Base-by-base conservation (phyloP, 805 yeast species). In the Saccharomycopsis fermentans region DNA sequence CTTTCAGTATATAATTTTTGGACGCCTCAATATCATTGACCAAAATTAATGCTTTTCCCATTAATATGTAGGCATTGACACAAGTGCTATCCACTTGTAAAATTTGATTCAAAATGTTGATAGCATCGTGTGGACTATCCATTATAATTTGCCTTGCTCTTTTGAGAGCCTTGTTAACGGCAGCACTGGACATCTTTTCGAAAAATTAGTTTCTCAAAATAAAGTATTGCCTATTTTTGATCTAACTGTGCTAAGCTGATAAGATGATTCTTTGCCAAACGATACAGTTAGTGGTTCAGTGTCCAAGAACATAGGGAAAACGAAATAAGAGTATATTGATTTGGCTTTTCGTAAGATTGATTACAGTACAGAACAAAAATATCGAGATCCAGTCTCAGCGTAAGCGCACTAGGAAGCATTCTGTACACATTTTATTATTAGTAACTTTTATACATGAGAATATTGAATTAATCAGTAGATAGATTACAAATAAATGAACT, bases 11-110 rank as follows among this genome's bases (percentile, higher is more conserved):
- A 11, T 77, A 68, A 27, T 62, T 63, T 12, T 70, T 62, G 0
- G 88, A 84, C 3, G 68, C 64, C 1, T 67, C 65, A 4, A 67
- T 59, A 5, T 78, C 70, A 14, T 73, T 68, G 56, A 77, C 64
- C 8, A 78, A 67, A 59, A 82, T 82, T 58, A 77, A 74, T 1
- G 90, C 80, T 67, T 88, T 90, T 8, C 94, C 97, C 54, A 80
- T 72, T 65, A 90, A 82, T 3, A 87, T 77, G 64, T 76, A 75
- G 16, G 91, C 97, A 66, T 78, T 80, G 68, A 83, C 86, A 68
- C 81, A 80, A 6, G 74, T 64, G 2, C 75, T 72, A 60, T 88
- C 95, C 3, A 73, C 62, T 11, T 75, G 77, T 9, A 90, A 68
- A 2, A 81, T 84, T 39, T 81, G 79, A 29, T 80, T 72, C 21